Evolutionary conservation across 2,329 filamentous ascomycete species (phyloP).

Genomic region (Sporothrix phasma): DNA sequence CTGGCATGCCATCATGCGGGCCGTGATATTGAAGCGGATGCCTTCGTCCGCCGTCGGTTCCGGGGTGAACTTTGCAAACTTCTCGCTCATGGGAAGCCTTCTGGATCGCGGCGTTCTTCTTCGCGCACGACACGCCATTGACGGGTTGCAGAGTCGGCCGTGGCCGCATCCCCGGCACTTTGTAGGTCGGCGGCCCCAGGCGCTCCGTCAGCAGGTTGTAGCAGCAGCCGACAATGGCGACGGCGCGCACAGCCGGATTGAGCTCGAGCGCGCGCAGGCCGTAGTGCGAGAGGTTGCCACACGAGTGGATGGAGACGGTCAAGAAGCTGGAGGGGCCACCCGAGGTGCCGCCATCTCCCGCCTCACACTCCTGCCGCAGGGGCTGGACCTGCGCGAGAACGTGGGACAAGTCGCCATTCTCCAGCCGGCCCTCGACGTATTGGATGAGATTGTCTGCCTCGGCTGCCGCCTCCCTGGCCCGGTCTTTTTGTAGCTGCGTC

Average conservation of each 20-base stretch:
- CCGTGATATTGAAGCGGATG: constrained; percentile 85
- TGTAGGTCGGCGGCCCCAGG: constrained; percentile 77
- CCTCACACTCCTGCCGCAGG: constrained; percentile 37
- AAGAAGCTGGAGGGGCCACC: constrained; percentile 43
- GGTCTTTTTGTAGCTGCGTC: neutral
- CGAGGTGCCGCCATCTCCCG: neutral
- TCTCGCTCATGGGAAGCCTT: constrained; percentile 85
- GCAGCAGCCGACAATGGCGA: constrained; percentile 95
- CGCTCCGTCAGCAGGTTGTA: constrained; percentile 94
- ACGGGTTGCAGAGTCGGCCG: constrained; percentile 58
- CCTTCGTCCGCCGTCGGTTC: constrained; percentile 43
- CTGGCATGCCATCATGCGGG: constrained; percentile 96
- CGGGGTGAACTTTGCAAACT: constrained; percentile 44
- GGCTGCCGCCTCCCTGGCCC: constrained; percentile 27
- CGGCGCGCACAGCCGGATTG: constrained; percentile 76
- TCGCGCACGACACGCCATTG: constrained; percentile 61
- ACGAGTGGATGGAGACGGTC: constrained; percentile 93
- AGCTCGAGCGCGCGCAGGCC: constrained; percentile 76
- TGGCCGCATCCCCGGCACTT: constrained; percentile 54
- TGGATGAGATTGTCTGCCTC: constrained; percentile 61
- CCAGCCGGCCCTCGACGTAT: constrained; percentile 65
- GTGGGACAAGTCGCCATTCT: constrained; percentile 60
- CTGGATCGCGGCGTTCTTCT: constrained; percentile 65
- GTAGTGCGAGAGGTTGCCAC: constrained; percentile 93
- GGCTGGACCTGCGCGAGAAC: constrained; percentile 56